Base-by-base conservation (phyloP, 176 grass and related monocot genomes). In the Oryza brachyantha region DNA sequence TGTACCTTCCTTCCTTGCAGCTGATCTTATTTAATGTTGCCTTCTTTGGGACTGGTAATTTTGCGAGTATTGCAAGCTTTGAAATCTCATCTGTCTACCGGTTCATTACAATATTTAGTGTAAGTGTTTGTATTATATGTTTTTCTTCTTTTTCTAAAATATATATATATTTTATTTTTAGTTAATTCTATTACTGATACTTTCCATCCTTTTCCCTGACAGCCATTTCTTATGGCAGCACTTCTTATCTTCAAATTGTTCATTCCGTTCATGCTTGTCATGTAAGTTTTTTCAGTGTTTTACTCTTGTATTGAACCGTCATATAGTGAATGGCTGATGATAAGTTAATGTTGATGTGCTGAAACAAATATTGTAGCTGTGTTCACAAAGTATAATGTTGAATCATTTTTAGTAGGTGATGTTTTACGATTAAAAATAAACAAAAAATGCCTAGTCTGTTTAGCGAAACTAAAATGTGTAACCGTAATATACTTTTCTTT, bases 21-120 rank as follows among this genome's bases (percentile, higher is more conserved):
- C 87, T 92, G 87, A 86, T 93, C 35, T 90, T 97, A 82, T 97
- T 94, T 73, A 97, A 97, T 86, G 91, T 94, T 40, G 94, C 94
- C 22, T 97, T 97, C 88, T 97, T 97, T 82, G 94, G 94, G 76
- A 94, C 94, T 10, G 94, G 94, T 70, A 97, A 97, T 78, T 97
- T 97, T 92, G 94, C 94, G 70, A 97, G 94, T 75, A 97, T 97
- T 90, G 91, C 94, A 86, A 97, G 91, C 79, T 97, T 97, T 86
- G 94, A 94, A 79, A 97, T 97, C 63, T 97, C 94, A 76, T 97
- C 94, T 28, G 94, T 97, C 32, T 97, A 97, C 64, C 90, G 91
- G 75, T 97, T 97, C 83, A 92, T 97, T 85, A 97, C 94, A 90
- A 89, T 97, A 29, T 97, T 97, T 84, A 94, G 94, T 57, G 94